Evolutionary conservation across 495 filamentous ascomycete species (phyloP).

Genomic region (Evansstolkia leycettana): DNA sequence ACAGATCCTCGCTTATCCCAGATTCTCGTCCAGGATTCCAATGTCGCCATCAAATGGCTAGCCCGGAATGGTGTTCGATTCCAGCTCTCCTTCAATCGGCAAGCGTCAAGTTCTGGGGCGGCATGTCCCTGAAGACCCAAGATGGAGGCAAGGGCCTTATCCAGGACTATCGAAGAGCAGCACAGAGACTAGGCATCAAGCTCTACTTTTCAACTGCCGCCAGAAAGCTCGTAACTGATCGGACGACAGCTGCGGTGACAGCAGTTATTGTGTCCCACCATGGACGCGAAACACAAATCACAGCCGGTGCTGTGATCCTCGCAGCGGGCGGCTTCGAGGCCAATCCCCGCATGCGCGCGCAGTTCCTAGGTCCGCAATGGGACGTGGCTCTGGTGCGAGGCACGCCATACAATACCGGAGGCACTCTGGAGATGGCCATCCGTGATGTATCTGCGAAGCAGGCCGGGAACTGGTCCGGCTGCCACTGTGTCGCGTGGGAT

Average conservation of each 20-base stretch:
- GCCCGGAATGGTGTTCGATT: conserved; percentile 38
- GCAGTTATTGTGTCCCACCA: conserved; percentile 20
- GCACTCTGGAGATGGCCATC: conserved; percentile 35
- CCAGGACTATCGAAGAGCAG: conserved; percentile 30
- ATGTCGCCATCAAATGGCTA: conserved; percentile 41
- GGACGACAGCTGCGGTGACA: conserved; percentile 19
- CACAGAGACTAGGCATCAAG: conserved; percentile 22
- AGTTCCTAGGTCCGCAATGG: conserved; percentile 51
- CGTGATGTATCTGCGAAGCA: conserved; percentile 33
- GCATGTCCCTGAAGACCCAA: conserved; percentile 40
- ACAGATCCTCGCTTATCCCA: conserved; percentile 29
- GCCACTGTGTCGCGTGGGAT: conserved; percentile 51
- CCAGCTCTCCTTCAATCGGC: conserved; percentile 46
- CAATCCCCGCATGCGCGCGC: conserved; percentile 36
- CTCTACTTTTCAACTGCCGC: conserved; percentile 33
- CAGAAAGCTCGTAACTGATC: conserved; percentile 24
- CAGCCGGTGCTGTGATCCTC: conserved; percentile 34
- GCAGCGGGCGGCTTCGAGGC: conserved; percentile 52
- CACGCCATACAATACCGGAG: conserved; percentile 48
- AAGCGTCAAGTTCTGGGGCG: conserved; percentile 54
- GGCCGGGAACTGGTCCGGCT: conserved; percentile 48
- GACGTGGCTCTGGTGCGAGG: conserved; percentile 47
- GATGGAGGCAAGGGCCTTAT: conserved; percentile 48
- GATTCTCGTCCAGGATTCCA: conserved; percentile 33
- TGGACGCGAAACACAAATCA: conserved; percentile 16